These are phyloP conservation scores for Abrus pulchellus DNA, from an alignment of 306 rosid species.

Conservation along the genomic window DNA sequence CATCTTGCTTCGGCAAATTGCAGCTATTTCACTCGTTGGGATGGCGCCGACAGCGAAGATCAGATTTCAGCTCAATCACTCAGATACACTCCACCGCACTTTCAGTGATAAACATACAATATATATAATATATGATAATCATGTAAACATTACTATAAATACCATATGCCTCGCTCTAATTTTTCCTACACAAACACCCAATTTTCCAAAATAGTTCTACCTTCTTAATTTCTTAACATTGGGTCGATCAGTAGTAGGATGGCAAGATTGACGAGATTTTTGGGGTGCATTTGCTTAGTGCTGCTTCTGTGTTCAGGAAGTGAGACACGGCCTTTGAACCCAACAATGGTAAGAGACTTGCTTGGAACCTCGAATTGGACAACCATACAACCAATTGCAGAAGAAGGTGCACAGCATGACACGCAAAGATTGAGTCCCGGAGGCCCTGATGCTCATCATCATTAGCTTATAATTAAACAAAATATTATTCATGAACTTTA, in stretches of 20 bases:
- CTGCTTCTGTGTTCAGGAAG: slow-evolving; percentile 44
- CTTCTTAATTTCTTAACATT: not conserved
- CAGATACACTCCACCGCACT: slow-evolving; percentile 50
- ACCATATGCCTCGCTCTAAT: slow-evolving; percentile 35
- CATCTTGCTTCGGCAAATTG: slow-evolving; percentile 36
- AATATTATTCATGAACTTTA: no score
- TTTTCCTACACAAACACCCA: slow-evolving; percentile 19
- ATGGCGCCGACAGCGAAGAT: not conserved
- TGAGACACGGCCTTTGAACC: slow-evolving; percentile 55
- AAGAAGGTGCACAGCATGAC: slow-evolving; percentile 27
- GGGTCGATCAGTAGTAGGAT: not conserved
- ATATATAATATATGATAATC: not conserved
- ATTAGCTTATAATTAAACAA: not conserved
- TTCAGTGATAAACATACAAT: not conserved
- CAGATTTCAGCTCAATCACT: slow-evolving; percentile 23
- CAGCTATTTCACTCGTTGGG: slow-evolving; percentile 29
- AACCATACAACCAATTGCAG: slow-evolving; percentile 25
- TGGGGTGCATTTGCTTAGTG: slow-evolving; percentile 41
- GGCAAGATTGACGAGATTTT: not conserved
- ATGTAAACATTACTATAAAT: slow-evolving; percentile 32
- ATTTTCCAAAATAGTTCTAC: not conserved
- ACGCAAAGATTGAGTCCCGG: slow-evolving; percentile 63
- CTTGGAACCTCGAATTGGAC: slow-evolving; percentile 25
- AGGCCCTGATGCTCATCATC: slow-evolving; percentile 75
- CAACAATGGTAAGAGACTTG: slow-evolving; percentile 41